Conservation (phyloP, 2,329 filamentous ascomycete genomes). For the Annulohypoxylon truncatum region DNA sequence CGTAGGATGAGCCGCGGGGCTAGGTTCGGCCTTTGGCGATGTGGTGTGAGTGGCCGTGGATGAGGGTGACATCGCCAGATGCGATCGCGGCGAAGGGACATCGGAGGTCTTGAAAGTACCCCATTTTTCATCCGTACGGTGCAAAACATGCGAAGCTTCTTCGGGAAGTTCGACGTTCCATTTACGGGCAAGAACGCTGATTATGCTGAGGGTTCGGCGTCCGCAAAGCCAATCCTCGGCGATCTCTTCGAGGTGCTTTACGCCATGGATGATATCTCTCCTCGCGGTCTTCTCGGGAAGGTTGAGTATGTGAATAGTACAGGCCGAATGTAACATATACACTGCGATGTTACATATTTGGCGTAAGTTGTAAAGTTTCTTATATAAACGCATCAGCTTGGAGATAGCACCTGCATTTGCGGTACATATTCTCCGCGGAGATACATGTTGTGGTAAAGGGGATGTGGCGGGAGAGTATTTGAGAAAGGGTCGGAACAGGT, state of each 20-base stretch:
- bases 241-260: constrained; percentile 94
- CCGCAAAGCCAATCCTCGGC: constrained; percentile 95
- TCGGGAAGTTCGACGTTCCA: constrained; percentile 90
- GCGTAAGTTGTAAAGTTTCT: constrained; percentile 87
- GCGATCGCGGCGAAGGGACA: constrained; percentile 64
- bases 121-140: constrained; percentile 82
- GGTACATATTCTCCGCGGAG: constrained; percentile 89
- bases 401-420: constrained; percentile 90
- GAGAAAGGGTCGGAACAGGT: constrained; percentile 93
- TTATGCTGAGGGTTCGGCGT: constrained; percentile 83
- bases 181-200: constrained; percentile 86
- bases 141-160: constrained; percentile 81
- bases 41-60: constrained; percentile 33
- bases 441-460: constrained; percentile 86
- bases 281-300: constrained; percentile 91
- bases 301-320: constrained; percentile 93
- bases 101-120: constrained; percentile 75
- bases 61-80: constrained; percentile 42
- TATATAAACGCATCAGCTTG: constrained; percentile 94
- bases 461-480: constrained; percentile 87
- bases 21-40: constrained; percentile 49
- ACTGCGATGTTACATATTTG: constrained; percentile 98
- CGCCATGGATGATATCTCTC: constrained; percentile 88
- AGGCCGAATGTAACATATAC: constrained; percentile 94
- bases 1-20: constrained; percentile 51